Base-by-base conservation (phyloP, 208 protist species). In the Kentomonas sorsogonicus region DNA sequence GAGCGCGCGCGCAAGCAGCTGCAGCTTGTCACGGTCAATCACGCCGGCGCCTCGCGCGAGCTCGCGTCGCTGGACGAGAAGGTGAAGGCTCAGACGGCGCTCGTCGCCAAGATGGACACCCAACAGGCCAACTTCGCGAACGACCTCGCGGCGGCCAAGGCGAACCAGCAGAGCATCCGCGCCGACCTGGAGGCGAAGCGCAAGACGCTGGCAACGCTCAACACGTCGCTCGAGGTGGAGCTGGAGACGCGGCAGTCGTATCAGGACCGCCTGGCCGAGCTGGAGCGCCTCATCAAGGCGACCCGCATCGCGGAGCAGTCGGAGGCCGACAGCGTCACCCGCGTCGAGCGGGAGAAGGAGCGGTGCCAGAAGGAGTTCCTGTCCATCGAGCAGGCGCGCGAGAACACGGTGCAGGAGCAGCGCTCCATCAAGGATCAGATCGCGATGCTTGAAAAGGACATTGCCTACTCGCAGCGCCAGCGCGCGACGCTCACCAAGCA, bases 201-300 rank as follows among this genome's bases (percentile, higher is more conserved):
- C 31, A 86, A 90, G 60, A 86, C 87, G 5, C 69, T 97, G n/a
- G 83, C 84, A 40, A 93, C 82, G 6, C 74, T 95, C 43, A 92
- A 82, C 60, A 79, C 77, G 22, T 89, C 86, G 9, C 60, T 95
- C 9, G 82, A 89, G 63, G 77, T 81, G 36, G 89, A 95, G 44
- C 45, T 78, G 40, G 83, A 93, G 56, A 76, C 80, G 52, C 79
- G 80, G 16, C 74, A 89, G 46, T 59, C 66, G 10, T 84, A 79
- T 34, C 76, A 93, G 43, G 76, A 85, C 56, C 75, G 89, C 31
- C 71, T 89, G 13, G 56, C 53, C 15, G 72, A 92, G 53, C 67
- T 91, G 22, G 86, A 92, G 16, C 64, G 80, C 15, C 76, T 93
- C 18, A 79, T 95, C 53, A 83, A 86, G 44, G 66, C 70, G 15